These are phyloP conservation scores for Talaromyces sp. DNA, from an alignment of 2,329 filamentous ascomycete species.

Conservation along the genomic window DNA sequence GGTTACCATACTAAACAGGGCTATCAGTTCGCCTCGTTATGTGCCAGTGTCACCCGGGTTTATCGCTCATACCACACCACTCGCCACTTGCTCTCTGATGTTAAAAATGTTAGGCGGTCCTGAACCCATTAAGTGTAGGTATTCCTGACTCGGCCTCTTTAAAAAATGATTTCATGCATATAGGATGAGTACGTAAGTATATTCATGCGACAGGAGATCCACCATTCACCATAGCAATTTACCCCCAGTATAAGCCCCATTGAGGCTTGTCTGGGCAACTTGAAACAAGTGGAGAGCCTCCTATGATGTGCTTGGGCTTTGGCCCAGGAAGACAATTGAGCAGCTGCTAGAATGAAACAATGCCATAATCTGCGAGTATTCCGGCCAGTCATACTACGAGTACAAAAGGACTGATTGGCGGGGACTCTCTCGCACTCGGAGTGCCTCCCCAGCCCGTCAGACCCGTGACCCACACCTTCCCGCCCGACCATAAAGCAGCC, in stretches of 20 bases:
- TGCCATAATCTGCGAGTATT: background rate
- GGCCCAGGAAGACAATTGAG: background rate
- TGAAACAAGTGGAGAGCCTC: background rate
- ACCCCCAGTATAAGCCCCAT: background rate
- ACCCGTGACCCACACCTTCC: slow-evolving; percentile 18
- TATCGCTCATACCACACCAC: background rate
- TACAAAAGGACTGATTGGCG: background rate
- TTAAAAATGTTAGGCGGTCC: background rate
- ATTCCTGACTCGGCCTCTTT: background rate
- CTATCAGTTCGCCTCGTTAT: background rate
- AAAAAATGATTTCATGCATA: background rate
- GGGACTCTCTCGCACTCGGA: slow-evolving; percentile 1
- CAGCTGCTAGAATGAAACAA: background rate
- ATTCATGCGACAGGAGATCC: slow-evolving; percentile 5
- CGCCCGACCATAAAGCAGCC: slow-evolving; percentile 1
- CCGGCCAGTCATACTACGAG: background rate
- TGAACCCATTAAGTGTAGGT: too few relatives aligned
- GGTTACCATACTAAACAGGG: background rate
- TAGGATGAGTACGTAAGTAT: background rate
- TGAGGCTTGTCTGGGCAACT: background rate
- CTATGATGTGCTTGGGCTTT: background rate
- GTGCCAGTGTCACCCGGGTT: background rate
- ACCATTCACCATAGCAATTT: background rate
- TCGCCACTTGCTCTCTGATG: background rate
- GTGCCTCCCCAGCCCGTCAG: slow-evolving; percentile 1